Evolutionary conservation across 768 basidiomycete genomes (phyloP).

Genomic region (Boletus eberwhitei): DNA sequence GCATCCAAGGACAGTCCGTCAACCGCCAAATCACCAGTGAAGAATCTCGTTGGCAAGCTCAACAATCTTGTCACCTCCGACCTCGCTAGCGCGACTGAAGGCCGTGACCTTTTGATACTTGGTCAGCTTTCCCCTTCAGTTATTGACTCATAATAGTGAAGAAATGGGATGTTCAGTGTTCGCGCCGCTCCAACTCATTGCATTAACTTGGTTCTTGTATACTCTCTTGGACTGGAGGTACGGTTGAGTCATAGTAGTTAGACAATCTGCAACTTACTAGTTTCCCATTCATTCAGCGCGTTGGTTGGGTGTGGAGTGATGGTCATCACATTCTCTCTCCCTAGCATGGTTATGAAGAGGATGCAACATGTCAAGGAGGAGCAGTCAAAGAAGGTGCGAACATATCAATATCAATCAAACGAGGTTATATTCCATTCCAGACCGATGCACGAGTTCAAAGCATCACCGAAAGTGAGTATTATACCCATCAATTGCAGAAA

Average conservation of each 20-base stretch:
- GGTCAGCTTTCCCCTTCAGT: neutral
- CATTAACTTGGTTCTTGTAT: neutral
- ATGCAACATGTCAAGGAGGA: neutral
- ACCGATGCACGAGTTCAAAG: conserved; percentile 1
- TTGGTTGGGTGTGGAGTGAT: neutral
- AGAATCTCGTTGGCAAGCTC: neutral
- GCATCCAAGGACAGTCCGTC: neutral
- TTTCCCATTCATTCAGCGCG: neutral
- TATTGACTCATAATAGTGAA: neutral
- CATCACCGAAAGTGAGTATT: neutral
- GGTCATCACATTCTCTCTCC: neutral
- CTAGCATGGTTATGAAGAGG: neutral
- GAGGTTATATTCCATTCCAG: neutral
- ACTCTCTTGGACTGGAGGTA: conserved; percentile 3
- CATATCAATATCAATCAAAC: too few species aligned
- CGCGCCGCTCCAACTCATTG: neutral
- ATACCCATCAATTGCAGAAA: neutral
- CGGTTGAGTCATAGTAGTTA: neutral
- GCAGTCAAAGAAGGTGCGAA: conserved; percentile 1
- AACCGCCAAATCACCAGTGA: neutral
- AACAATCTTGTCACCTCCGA: conserved; percentile 3
- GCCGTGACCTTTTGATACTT: conserved; percentile 1
- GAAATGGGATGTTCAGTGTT: neutral
- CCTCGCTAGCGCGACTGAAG: neutral
- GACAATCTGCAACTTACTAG: neutral